phyloP scores from a whole-genome alignment of 2,329 filamentous ascomycete species.

The Scedosporium minutisporum region DNA sequence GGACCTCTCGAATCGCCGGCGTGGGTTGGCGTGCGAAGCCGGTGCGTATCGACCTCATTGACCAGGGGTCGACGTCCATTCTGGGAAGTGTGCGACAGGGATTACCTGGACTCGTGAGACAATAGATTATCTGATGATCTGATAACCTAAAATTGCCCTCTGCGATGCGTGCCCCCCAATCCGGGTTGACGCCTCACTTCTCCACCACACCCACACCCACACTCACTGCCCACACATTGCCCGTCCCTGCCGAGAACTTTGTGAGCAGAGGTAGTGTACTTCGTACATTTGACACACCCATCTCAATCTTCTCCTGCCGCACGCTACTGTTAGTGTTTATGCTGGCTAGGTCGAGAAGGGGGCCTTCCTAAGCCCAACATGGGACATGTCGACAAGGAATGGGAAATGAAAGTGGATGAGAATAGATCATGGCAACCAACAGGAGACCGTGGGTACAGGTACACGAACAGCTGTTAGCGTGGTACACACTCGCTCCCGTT shows the following conservation, averaged over 20 bases:
- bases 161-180: neutral
- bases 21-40: neutral
- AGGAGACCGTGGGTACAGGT: neutral
- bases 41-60: neutral
- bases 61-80: neutral
- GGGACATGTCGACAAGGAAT: neutral
- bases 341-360: no score
- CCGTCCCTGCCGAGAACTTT: no score
- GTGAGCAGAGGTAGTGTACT: no score
- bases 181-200: neutral
- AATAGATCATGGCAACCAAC: neutral
- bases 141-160: conserved; percentile 4
- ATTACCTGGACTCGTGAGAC: neutral
- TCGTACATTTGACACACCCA: no score
- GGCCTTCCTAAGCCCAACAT: no score
- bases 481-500: no score
- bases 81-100: neutral
- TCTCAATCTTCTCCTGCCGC: no score
- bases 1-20: neutral
- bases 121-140: conserved; percentile 7
- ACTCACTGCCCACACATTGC: no score
- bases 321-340: no score
- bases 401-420: neutral
- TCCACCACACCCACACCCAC: neutral
- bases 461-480: neutral